These are phyloP conservation scores for Whalleya microplaca DNA, from an alignment of 2,329 filamentous ascomycete genomes.

Conservation along the genomic window DNA sequence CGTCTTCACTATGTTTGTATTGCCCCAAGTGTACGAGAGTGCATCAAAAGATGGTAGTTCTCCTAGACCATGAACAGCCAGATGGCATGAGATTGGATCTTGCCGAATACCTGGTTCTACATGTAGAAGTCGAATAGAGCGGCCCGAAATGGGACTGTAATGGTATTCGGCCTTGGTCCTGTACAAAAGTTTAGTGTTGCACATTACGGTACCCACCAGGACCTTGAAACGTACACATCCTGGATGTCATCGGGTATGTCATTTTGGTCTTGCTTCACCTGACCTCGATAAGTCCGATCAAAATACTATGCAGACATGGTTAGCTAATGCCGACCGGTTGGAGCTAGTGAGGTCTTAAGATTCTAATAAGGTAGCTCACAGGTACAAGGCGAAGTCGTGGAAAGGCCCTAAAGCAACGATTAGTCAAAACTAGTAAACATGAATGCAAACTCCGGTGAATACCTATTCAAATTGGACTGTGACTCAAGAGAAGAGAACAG, in stretches of 20 bases:
- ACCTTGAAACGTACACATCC: not conserved
- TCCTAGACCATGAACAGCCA: not conserved
- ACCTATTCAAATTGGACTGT: not conserved
- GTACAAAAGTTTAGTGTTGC: not conserved
- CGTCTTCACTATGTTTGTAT: not conserved
- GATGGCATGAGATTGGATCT: not conserved
- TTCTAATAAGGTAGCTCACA: not conserved
- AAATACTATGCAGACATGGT: not conserved
- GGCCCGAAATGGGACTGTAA: not conserved
- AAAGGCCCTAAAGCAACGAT: not conserved
- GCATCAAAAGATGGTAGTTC: not conserved
- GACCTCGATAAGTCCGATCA: not conserved
- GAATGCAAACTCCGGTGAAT: not conserved
- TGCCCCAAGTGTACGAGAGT: not conserved
- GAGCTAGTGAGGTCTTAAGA: no score
- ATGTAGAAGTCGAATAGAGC: not conserved
- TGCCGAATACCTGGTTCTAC: not conserved
- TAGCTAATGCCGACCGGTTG: not conserved
- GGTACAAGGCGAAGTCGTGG: not conserved
- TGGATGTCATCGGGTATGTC: not conserved
- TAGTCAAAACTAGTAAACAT: not conserved
- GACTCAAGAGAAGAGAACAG: not conserved
- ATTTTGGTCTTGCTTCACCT: not conserved
- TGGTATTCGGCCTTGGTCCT: not conserved
- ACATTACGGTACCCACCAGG: not conserved